Percentiles rank a stretch among this genome's conserved stretches.
These are phyloP conservation scores for Erythrophleum ivorense DNA, from an alignment of 331 rosid species.

Conservation along the genomic window DNA sequence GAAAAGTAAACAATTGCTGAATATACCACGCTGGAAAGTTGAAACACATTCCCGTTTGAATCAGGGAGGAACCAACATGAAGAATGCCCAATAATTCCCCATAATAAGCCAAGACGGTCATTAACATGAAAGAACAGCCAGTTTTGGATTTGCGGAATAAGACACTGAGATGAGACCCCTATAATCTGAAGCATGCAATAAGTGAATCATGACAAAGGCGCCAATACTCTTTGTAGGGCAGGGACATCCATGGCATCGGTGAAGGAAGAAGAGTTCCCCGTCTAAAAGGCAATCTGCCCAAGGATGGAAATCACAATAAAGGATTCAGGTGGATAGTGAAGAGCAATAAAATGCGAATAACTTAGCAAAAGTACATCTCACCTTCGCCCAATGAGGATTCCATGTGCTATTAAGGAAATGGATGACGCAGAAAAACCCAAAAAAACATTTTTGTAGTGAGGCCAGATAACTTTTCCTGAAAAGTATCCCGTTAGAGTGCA, in stretches of 20 bases:
- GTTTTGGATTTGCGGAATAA: slow-evolving; percentile 11
- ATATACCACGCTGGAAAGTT: slow-evolving; percentile 25
- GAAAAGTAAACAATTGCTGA: slow-evolving; percentile 7
- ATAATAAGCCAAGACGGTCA: slow-evolving; percentile 18
- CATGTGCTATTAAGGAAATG: slow-evolving; percentile 56
- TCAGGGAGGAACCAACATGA: slow-evolving; percentile 9
- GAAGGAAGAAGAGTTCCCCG: slow-evolving; percentile 68
- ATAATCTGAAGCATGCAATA: slow-evolving; percentile 55
- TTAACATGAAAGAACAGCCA: slow-evolving; percentile 13
- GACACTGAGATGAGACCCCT: slow-evolving; percentile 12
- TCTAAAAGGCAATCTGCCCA: slow-evolving; percentile 57
- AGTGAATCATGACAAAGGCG: slow-evolving; percentile 68
- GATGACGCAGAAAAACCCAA: slow-evolving; percentile 59
- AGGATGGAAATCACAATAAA: slow-evolving; percentile 6
- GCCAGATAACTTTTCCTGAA: slow-evolving; percentile 75
- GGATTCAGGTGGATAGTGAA: neutral
- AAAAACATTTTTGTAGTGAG: slow-evolving; percentile 64
- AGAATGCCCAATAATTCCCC: slow-evolving; percentile 39
- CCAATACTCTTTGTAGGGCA: slow-evolving; percentile 81
- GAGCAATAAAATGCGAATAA: slow-evolving; percentile 22
- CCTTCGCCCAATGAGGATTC: slow-evolving; percentile 86
- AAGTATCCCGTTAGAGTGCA: slow-evolving; percentile 36
- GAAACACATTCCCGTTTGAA: slow-evolving; percentile 15
- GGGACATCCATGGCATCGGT: slow-evolving; percentile 81
- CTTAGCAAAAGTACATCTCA: slow-evolving; percentile 38